phyloP scores from a whole-genome alignment of 176 grass and related monocot genomes.

The Elaeis guineensis region DNA sequence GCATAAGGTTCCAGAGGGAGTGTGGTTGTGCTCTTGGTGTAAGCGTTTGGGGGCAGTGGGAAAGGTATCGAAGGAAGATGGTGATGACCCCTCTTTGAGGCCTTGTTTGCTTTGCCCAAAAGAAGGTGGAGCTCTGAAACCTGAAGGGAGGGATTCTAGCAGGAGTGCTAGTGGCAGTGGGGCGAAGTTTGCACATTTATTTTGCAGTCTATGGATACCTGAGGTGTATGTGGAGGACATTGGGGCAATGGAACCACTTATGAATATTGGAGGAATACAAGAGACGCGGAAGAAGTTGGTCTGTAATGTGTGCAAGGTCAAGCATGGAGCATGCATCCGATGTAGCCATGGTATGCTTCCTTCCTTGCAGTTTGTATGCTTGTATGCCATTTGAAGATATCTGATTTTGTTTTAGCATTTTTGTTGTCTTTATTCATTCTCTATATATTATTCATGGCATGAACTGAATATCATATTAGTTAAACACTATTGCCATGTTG shows the following conservation, averaged over 20 bases:
- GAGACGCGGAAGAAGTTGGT: conserved; percentile 60
- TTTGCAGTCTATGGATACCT: conserved; percentile 86
- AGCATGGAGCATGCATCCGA: conserved; percentile 84
- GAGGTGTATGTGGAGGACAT: conserved; percentile 64
- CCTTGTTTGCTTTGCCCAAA: conserved; percentile 80
- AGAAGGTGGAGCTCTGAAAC: conserved; percentile 68
- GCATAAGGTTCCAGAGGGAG: conserved; percentile 36
- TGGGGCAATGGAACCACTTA: conserved; percentile 68
- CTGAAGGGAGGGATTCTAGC: conserved; percentile 23
- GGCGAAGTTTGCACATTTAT: conserved; percentile 59
- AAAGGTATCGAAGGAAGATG: conserved; percentile 15
- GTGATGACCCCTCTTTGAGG: conserved; percentile 1
- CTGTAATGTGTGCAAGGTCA: conserved; percentile 90
- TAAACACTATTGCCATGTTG: too few species aligned
- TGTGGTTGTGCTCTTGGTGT: conserved; percentile 74
- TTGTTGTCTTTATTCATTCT: too few species aligned
- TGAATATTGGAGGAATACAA: conserved; percentile 37
- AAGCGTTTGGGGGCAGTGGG: conserved; percentile 39
- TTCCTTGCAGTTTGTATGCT: neutral
- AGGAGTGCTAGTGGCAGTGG: conserved; percentile 9
- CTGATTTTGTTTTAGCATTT: too few species aligned
- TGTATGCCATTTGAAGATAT: too few species aligned
- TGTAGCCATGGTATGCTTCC: conserved; percentile 91
- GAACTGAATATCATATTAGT: too few species aligned
- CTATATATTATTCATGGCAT: too few species aligned